Evolutionary conservation across 2,329 filamentous ascomycete species (phyloP), one percentile per base, ranked within the genome.

Genomic region (Dactylonectria macrodidyma): DNA sequence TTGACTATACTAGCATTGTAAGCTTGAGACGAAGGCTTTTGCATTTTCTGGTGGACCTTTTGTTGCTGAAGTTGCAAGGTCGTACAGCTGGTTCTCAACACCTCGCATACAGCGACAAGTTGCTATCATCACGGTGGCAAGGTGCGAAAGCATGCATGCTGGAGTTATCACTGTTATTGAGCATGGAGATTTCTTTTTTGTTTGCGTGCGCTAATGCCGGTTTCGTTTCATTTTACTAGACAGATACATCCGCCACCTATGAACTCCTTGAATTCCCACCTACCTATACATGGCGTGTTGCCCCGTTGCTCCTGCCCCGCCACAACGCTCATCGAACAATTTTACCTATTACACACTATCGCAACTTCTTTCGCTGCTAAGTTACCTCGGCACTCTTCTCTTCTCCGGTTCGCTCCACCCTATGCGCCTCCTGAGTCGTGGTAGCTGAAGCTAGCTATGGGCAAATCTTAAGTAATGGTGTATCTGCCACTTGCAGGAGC

Each of bases 401-500:
- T 44, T 44, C 44, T 30, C 26, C 19, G 19, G 26, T 7, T 30
- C 26, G 26, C 26, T 30, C 26, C 26, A 30, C 26, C 26, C 26
- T 19, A 19, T 19, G 19, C 19, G 19, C 26, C 26, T 30, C 4
- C 26, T 30, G 7, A 30, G 55, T 19, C 5, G 34, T 22, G 12
- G 41, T 10, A 9, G 11, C 16, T 16, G 6, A 65, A 47, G 38
- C 36, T 48, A 10, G n/a, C n/a, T 19, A 9, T 50, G 46, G 14
- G 7, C 14, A 38, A 24, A n/a, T 14, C 71, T 82, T 85, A 97
- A 64, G 94, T 90, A 76, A 98, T 94, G 52, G 90, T 97, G 79
- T 98, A 99, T 76, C 95, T 89, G 66, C 94, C 94, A 77, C 91
- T 92, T 24, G 90, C 90, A 1, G 94, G 93, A 14, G 92, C 92